Evolutionary conservation across 1,139 yeast species (phyloP), one percentile per base, ranked within the genome.

Genomic region (Geotrichum phurueaensis): DNA sequence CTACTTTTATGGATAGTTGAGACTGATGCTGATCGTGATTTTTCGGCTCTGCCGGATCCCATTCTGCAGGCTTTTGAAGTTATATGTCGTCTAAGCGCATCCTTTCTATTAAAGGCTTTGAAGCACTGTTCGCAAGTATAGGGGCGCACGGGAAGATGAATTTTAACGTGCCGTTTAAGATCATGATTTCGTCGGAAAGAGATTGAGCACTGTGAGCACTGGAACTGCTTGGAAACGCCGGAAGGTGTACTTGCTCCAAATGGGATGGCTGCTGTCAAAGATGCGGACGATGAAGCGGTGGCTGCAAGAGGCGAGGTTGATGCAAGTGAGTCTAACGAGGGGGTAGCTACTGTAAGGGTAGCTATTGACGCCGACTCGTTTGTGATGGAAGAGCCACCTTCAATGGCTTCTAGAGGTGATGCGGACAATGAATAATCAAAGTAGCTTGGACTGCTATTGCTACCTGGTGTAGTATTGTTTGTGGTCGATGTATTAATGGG

Each of bases 91-190:
- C 63, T 87, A 65, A 88, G 76, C 0, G 95, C 94, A 73, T 87
- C 95, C 69, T 86, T 86, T 54, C 95, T 75, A 2, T 94, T 94
- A 77, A 88, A 87, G 0, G 94, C 92, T 69, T 87, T 87, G 48
- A 89, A 89, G 75, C 95, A 88, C 33, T 78, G 75, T 13, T 84
- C 83, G 72, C 95, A 88, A 57, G 86, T 83, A 69, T 87, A 85
- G 0, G 90, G 88, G 4, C 71, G 60, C 5, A 71, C 70, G 7
- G 79, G 74, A 56, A 82, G 72, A 70, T 82, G 86, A 60, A 83
- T 85, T 62, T 82, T 80, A 66, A 83, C 87, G 67, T 86, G 90
- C 52, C 90, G 76, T 70, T 85, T 84, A 65, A 85, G 76, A 71
- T 85, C 90, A 12, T 84, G 79, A 1, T 86, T 82, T 47, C 90